Conservation (phyloP, 306 rosid genomes). For the Rosa persica region DNA sequence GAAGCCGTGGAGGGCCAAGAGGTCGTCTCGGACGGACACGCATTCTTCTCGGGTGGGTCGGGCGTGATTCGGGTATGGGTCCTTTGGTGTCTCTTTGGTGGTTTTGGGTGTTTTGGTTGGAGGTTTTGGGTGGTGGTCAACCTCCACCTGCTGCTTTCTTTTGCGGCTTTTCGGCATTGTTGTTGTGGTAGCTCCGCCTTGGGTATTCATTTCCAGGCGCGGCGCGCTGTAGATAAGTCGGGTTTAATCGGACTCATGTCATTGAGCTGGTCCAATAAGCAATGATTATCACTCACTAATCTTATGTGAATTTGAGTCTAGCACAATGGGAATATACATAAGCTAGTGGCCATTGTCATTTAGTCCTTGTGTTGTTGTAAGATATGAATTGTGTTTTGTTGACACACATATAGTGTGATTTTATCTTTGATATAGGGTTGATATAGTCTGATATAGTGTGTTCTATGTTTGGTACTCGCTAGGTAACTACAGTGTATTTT, state of each 20-base stretch:
- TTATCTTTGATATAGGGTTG: too few species aligned
- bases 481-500: too few species aligned
- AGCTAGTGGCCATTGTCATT: too few species aligned
- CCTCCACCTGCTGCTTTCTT: slow-evolving; percentile 41
- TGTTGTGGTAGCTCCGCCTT: not conserved
- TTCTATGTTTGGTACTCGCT: too few species aligned
- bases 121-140: slow-evolving; percentile 12
- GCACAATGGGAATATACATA: too few species aligned
- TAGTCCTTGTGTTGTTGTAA: too few species aligned
- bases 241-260: not conserved
- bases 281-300: not conserved
- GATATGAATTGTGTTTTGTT: too few species aligned
- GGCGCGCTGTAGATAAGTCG: not conserved
- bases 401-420: too few species aligned
- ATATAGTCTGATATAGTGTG: too few species aligned
- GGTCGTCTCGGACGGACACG: slow-evolving; percentile 59
- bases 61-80: slow-evolving; percentile 56
- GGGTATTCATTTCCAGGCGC: not conserved
- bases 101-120: slow-evolving; percentile 28
- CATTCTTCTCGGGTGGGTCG: slow-evolving; percentile 63
- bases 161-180: slow-evolving; percentile 43
- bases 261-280: not conserved
- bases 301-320: not conserved
- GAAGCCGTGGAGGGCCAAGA: slow-evolving; percentile 67
- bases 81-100: slow-evolving; percentile 9